Percentiles rank a stretch among this genome's conserved stretches.
phyloP scores from a whole-genome alignment of 2,329 filamentous ascomycete species.

The Colletotrichum spaethianum region DNA sequence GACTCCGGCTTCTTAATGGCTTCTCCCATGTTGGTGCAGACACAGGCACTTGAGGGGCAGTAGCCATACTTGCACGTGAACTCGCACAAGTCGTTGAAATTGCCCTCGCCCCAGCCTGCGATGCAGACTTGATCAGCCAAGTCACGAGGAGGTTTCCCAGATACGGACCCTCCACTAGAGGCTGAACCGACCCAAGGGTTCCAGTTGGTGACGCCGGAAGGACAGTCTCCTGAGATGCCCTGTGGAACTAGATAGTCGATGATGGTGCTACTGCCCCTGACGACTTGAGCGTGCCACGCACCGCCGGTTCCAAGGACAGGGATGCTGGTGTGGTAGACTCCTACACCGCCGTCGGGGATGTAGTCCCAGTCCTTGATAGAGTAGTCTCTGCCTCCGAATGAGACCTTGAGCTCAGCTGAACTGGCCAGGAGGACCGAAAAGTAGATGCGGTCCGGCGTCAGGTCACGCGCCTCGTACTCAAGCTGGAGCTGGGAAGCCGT shows the following conservation, averaged over 20 bases:
- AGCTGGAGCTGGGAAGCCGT: slow-evolving; percentile 46
- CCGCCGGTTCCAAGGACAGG: slow-evolving; percentile 42
- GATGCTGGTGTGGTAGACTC: slow-evolving; percentile 49
- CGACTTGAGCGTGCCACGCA: slow-evolving; percentile 31
- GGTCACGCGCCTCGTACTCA: slow-evolving; percentile 37
- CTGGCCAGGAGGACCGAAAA: slow-evolving; percentile 44
- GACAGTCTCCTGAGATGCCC: background rate
- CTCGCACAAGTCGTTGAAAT: slow-evolving; percentile 52
- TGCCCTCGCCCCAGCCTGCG: slow-evolving; percentile 40
- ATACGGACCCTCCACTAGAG: background rate
- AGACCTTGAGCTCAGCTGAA: slow-evolving; percentile 44
- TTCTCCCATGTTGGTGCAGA: slow-evolving; percentile 36
- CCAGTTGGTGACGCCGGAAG: slow-evolving; percentile 25
- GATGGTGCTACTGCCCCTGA: background rate
- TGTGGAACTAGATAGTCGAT: background rate
- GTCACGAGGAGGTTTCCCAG: background rate
- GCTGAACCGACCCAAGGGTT: slow-evolving; percentile 33
- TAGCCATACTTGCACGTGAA: slow-evolving; percentile 50
- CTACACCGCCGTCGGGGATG: slow-evolving; percentile 33
- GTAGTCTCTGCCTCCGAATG: slow-evolving; percentile 44
- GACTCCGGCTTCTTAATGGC: background rate
- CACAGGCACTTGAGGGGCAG: slow-evolving; percentile 43
- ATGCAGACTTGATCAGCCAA: slow-evolving; percentile 40
- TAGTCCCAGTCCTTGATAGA: background rate
- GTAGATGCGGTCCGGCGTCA: slow-evolving; percentile 44